phyloP scores from a whole-genome alignment of 805 yeast genomes.

The Candida peoriensis region DNA sequence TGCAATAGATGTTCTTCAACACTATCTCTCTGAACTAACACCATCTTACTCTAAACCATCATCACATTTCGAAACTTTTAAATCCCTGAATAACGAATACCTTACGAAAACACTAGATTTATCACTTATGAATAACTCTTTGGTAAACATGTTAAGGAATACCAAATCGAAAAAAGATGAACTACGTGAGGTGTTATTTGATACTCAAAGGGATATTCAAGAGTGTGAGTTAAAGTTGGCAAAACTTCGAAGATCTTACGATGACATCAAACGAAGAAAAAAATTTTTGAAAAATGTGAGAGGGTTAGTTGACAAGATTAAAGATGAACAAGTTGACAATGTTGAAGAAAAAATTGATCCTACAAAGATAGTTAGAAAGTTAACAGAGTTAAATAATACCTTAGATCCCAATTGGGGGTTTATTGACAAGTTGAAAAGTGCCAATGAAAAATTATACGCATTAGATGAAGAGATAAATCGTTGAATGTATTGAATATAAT shows the following conservation, averaged over 20 bases:
- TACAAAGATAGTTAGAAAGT: constrained; percentile 15
- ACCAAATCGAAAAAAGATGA: constrained; percentile 26
- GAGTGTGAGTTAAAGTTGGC: constrained; percentile 23
- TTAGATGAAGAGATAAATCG: constrained; percentile 6
- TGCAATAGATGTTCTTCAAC: constrained; percentile 16
- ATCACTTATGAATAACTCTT: constrained; percentile 29
- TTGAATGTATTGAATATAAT: no score
- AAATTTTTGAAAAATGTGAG: constrained; percentile 11
- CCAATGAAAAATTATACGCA: constrained; percentile 10
- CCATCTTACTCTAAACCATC: constrained; percentile 2
- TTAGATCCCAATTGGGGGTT: constrained; percentile 24
- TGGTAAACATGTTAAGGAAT: constrained; percentile 26
- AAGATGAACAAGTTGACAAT: background rate
- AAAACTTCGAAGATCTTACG: constrained; percentile 16
- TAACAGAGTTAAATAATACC: constrained; percentile 24
- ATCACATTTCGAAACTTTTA: constrained; percentile 16
- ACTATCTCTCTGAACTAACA: constrained; percentile 6
- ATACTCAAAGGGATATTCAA: constrained; percentile 24
- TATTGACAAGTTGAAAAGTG: constrained; percentile 10
- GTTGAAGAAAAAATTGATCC: constrained; percentile 1
- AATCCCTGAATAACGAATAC: constrained; percentile 21
- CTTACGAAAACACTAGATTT: constrained; percentile 31
- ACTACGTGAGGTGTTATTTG: constrained; percentile 25
- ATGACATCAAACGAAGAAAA: constrained; percentile 14
- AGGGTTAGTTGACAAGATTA: background rate